These are phyloP conservation scores for Phialocephala sp. DNA, from an alignment of 2,329 filamentous ascomycete genomes.

Conservation along the genomic window DNA sequence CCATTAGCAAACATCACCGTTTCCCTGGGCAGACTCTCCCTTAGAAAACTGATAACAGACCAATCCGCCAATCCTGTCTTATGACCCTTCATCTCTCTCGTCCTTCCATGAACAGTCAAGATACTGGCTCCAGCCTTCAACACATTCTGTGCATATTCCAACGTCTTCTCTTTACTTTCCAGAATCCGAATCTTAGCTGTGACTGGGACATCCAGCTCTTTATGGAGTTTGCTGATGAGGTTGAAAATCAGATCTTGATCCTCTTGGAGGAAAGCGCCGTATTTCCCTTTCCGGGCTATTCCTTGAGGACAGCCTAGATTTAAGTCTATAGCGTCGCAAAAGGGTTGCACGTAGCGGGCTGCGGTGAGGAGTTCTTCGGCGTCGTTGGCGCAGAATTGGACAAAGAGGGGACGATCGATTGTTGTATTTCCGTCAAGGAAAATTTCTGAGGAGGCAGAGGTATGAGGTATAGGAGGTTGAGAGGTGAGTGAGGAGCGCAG, in stretches of 20 bases:
- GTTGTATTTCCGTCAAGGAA: constrained; percentile 87
- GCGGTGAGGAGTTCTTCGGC: constrained; percentile 80
- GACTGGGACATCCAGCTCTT: constrained; percentile 78
- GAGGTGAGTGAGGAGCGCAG: constrained; percentile 44
- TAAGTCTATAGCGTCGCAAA: constrained; percentile 94
- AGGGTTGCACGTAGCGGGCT: constrained; percentile 77
- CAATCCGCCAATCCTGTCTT: constrained; percentile 94
- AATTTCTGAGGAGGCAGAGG: constrained; percentile 44
- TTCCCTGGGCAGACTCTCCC: constrained; percentile 82
- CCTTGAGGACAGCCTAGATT: constrained; percentile 97
- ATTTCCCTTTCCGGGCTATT: constrained; percentile 88
- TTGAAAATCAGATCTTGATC: constrained; percentile 82
- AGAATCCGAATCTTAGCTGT: constrained; percentile 94
- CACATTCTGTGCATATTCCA: constrained; percentile 89
- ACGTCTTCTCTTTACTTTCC: constrained; percentile 83
- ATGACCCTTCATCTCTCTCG: constrained; percentile 93
- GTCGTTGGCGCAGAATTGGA: constrained; percentile 95
- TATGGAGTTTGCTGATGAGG: constrained; percentile 85
- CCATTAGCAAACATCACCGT: constrained; percentile 97
- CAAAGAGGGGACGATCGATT: constrained; percentile 87
- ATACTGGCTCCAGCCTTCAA: constrained; percentile 89
- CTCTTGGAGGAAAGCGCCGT: constrained; percentile 94
- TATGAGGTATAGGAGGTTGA: constrained; percentile 28
- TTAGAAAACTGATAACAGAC: constrained; percentile 79
- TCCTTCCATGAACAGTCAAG: constrained; percentile 87